A percentile compares a stretch with the other conserved stretches of the same genome.
Conservation (phyloP, 1,284 basidiomycete genomes). For the Apiotrichum mycotoxinovorans region DNA sequence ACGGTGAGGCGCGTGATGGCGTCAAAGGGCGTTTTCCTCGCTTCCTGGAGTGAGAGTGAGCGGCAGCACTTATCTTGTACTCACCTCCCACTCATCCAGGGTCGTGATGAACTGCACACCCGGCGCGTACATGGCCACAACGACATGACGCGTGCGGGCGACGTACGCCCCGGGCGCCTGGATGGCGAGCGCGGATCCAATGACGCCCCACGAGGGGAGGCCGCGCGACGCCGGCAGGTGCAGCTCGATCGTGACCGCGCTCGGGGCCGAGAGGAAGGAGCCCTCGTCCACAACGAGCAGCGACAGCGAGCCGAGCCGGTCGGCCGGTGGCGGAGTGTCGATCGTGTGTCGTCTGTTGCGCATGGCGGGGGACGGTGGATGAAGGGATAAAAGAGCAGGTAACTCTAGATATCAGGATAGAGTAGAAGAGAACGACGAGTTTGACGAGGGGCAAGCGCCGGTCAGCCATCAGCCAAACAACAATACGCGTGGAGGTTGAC, state of each 20-base stretch:
- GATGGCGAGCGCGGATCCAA: background rate
- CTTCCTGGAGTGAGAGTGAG: background rate
- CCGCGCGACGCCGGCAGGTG: background rate
- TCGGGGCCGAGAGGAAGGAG: background rate
- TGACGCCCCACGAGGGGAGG: background rate
- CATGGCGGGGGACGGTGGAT: background rate
- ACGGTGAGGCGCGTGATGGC: background rate
- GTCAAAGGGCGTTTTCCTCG: background rate
- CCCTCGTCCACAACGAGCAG: slow-evolving; percentile 1
- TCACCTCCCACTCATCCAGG: background rate
- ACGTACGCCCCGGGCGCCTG: background rate
- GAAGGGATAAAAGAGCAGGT: too few species aligned
- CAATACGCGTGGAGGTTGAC: too few species aligned
- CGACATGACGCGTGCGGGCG: background rate
- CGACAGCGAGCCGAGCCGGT: background rate
- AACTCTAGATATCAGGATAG: too few species aligned
- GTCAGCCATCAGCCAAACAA: too few species aligned
- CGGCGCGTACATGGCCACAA: background rate
- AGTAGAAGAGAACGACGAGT: too few species aligned
- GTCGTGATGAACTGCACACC: background rate
- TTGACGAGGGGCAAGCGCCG: too few species aligned
- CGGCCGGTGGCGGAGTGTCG: background rate
- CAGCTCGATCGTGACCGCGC: background rate
- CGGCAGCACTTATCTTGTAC: background rate
- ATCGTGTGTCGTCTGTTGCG: background rate